phyloP scores from a whole-genome alignment of 495 filamentous ascomycete species.

The Sphaerosporella brunnea region DNA sequence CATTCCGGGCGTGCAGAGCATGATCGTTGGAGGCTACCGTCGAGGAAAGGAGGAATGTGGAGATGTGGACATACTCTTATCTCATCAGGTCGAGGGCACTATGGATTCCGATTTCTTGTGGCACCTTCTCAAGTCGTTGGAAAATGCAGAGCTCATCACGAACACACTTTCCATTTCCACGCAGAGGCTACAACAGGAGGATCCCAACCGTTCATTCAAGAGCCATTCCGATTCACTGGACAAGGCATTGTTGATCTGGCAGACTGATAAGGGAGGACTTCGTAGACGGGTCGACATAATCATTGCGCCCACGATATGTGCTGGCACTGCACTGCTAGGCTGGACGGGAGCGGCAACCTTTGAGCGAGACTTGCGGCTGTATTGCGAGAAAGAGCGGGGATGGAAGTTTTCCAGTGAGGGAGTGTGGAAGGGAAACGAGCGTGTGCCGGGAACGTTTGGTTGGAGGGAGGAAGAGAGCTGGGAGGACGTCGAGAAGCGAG shows the following conservation, averaged over 20 bases:
- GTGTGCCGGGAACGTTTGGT: conserved; percentile 39
- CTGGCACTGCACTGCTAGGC: conserved; percentile 71
- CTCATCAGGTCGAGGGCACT: conserved; percentile 36
- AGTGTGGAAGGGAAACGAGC: conserved; percentile 47
- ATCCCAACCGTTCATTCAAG: background rate
- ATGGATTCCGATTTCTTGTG: conserved; percentile 34
- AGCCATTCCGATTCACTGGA: conserved; percentile 50
- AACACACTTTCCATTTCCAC: conserved; percentile 43
- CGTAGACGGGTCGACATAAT: conserved; percentile 91
- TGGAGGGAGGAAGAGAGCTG: conserved; percentile 20
- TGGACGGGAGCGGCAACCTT: conserved; percentile 87
- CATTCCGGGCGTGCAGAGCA: conserved; percentile 42
- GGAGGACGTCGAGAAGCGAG: conserved; percentile 52
- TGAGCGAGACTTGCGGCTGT: conserved; percentile 65
- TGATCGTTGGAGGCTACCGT: conserved; percentile 71
- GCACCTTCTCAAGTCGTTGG: conserved; percentile 50
- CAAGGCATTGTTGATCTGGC: conserved; percentile 88
- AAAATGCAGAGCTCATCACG: conserved; percentile 52
- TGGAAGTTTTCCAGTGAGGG: conserved; percentile 91
- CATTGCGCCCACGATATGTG: conserved; percentile 68
- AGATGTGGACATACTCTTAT: conserved; percentile 76
- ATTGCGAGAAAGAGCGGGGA: conserved; percentile 50
- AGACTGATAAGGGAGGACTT: conserved; percentile 55
- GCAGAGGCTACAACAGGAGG: conserved; percentile 13
- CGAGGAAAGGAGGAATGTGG: conserved; percentile 56